Evolutionary conservation across 768 basidiomycete species (phyloP).

Genomic region (Dentipellis fragilis): DNA sequence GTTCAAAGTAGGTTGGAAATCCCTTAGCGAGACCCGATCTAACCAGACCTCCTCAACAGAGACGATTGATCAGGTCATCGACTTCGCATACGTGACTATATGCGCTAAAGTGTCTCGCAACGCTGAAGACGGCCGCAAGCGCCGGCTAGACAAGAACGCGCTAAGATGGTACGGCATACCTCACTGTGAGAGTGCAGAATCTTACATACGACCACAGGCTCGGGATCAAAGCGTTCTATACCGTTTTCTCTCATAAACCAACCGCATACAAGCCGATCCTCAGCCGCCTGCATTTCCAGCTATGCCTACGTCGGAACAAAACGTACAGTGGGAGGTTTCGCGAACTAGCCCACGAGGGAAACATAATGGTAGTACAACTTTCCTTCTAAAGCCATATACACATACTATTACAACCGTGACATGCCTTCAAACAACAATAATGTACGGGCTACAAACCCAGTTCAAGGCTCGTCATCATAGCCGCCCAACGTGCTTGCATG

Average conservation of each 20-base stretch:
- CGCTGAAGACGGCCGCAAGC: constrained; percentile 22
- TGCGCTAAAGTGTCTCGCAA: constrained; percentile 33
- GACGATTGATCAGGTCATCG: constrained; percentile 51
- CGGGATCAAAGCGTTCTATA: constrained; percentile 69
- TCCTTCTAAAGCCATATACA: constrained; percentile 10
- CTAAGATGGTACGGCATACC: constrained; percentile 47
- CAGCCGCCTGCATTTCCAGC: constrained; percentile 37
- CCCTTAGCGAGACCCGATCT: neutral
- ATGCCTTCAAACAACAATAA: neutral
- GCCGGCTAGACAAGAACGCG: constrained; percentile 34
- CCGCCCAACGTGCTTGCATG: too few species aligned
- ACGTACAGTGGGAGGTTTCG: constrained; percentile 36
- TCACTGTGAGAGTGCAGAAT: constrained; percentile 2
- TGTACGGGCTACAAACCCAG: too few species aligned
- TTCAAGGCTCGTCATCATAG: too few species aligned
- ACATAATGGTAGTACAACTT: constrained; percentile 18
- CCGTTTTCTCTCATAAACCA: constrained; percentile 46
- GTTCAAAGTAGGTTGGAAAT: constrained; percentile 37
- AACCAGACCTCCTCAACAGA: constrained; percentile 26
- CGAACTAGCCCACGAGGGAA: constrained; percentile 36
- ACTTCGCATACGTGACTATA: constrained; percentile 43
- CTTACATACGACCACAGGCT: constrained; percentile 42
- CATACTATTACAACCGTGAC: neutral
- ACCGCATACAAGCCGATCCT: constrained; percentile 39
- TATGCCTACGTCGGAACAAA: constrained; percentile 36